Percentiles rank a stretch among this genome's conserved stretches.
These are phyloP conservation scores for Hyaloperonospora brassicae DNA, from an alignment of 352 stramenopile species.

Conservation along the genomic window DNA sequence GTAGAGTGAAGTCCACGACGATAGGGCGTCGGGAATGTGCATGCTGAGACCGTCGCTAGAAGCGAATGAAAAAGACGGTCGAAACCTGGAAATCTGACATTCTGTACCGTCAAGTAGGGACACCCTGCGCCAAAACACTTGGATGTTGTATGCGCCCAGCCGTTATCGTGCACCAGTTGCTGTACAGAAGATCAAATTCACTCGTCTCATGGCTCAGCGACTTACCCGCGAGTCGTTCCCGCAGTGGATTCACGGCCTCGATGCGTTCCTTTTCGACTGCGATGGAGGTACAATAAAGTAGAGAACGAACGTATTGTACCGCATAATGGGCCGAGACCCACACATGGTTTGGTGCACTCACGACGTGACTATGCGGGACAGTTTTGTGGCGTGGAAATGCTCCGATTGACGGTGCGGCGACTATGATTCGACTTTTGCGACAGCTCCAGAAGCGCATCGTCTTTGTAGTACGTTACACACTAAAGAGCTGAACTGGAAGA, in stretches of 20 bases:
- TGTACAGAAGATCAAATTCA: too few relatives aligned
- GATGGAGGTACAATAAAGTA: constrained; percentile 45
- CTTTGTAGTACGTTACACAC: constrained; percentile 55
- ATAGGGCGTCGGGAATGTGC: too few relatives aligned
- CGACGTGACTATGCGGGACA: constrained; percentile 8
- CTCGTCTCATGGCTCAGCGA: constrained; percentile 23
- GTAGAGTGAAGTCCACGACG: too few relatives aligned
- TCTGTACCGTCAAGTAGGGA: too few relatives aligned
- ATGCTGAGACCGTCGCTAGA: too few relatives aligned
- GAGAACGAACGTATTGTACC: not conserved
- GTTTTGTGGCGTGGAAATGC: constrained; percentile 64
- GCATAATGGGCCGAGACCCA: not conserved
- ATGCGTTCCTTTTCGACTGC: constrained; percentile 79
- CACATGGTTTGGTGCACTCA: not conserved
- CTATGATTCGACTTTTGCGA: constrained; percentile 55
- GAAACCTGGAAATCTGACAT: too few relatives aligned
- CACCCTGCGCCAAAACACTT: too few relatives aligned
- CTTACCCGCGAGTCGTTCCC: constrained; percentile 35
- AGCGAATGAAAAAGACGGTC: too few relatives aligned
- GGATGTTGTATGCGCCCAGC: too few relatives aligned
- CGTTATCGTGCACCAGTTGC: too few relatives aligned
- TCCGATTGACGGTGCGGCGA: constrained; percentile 53
- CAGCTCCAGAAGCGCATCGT: constrained; percentile 75
- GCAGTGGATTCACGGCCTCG: constrained; percentile 53
- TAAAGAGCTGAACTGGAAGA: not conserved